phyloP scores from a whole-genome alignment of 78 protist species.

The Dictyostelium firmibasis region DNA sequence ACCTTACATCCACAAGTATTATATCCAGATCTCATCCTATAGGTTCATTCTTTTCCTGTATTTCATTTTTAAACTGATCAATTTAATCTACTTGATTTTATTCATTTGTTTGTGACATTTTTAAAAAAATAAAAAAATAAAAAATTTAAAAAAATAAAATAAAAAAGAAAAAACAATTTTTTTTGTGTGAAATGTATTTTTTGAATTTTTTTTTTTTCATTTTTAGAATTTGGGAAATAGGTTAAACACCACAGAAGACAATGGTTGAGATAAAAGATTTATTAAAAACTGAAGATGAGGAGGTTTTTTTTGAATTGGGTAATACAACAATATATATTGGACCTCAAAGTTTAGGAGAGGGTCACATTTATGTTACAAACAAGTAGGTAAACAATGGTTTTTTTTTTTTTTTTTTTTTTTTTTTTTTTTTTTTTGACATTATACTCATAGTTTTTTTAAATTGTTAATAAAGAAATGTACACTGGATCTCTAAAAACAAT shows the following conservation, averaged over 20 bases:
- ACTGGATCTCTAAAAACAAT: neutral
- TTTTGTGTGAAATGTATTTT: neutral
- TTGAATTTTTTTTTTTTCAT: neutral
- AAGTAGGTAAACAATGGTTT: neutral
- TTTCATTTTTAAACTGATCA: too few species aligned
- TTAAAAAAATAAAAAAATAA: too few species aligned
- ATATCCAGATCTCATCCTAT: too few species aligned
- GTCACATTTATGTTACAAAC: conserved; percentile 1
- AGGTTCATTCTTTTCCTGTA: too few species aligned
- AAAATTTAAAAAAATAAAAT: too few species aligned
- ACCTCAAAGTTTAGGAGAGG: neutral
- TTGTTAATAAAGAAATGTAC: conserved; percentile 23
- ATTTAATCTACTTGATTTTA: too few species aligned
- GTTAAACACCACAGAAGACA: neutral
- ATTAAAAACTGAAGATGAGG: neutral
- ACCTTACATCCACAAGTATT: too few species aligned
- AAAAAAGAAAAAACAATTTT: too few species aligned
- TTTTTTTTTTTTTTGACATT: too few species aligned
- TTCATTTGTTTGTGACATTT: too few species aligned
- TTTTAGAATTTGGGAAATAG: neutral
- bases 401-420: neutral
- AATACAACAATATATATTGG: neutral
- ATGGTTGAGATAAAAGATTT: neutral
- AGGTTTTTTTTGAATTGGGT: neutral
- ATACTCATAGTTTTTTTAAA: too few species aligned